Base-by-base conservation (phyloP, 2,329 filamentous ascomycete species). In the Septoria linicola region DNA sequence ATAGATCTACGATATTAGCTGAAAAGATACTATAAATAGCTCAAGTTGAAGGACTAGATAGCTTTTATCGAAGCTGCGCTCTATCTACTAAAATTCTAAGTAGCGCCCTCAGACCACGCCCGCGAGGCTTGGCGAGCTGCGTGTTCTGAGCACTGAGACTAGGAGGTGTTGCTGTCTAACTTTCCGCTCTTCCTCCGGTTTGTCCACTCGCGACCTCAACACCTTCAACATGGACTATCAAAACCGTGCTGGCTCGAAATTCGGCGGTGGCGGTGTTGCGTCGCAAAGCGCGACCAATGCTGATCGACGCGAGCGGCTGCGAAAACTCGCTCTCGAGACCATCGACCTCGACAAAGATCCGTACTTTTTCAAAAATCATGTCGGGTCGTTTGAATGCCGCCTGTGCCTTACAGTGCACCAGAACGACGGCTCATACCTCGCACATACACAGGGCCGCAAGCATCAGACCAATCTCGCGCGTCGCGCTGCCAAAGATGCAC, bases 351-450 rank as follows among this genome's bases (percentile, higher is more conserved):
- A 97, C 75, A 97, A 96, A 76, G 93, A 99, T 75, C 93, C 93
- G 0, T 99, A 97, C 81, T 96, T 97, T 79, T 99, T 99, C 85
- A 95, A 95, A 73, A 99, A 99, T 78, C 92, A 99, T 73, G 89
- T 97, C 65, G 93, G 93, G 67, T 93, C 87, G 67, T 99, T 96
- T 73, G 93, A 99, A 73, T 99, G 93, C 72, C 88, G 93, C 23
- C 86, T 99, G 34, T 99, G 93, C 68, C 78, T 99, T 20, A 99
- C 93, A 0, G 92, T 97, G 3, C 93, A 99, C 79, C 93, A 99
- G 68, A 99, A 99, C 71, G 93, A 99, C 76, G 93, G 93, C 58
- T 96, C 91, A 41, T 99, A 99, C 73, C 89, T 99, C 61, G 93
- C 93, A 1, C 93, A 99, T 74, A 99, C 93, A 3, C 93, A 99